Evolutionary conservation across 306 rosid species (phyloP).

Genomic region (Crotalaria pallida): DNA sequence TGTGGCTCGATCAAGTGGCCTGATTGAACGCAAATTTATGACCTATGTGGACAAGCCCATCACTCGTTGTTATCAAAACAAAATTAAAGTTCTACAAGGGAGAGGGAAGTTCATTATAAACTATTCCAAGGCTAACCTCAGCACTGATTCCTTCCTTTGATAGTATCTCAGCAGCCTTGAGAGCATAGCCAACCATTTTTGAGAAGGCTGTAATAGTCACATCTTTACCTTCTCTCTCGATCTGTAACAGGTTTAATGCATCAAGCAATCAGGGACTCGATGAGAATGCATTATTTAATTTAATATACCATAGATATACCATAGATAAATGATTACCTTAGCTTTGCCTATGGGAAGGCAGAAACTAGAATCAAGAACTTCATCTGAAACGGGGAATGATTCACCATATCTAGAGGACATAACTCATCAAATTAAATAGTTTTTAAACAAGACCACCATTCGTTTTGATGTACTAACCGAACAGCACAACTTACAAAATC

Average conservation of each 20-base stretch:
- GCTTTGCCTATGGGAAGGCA: conserved; percentile 97
- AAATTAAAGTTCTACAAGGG: background rate
- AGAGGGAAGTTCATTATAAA: background rate
- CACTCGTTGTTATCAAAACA: conserved; percentile 11
- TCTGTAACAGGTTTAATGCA: conserved; percentile 39
- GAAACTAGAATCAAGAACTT: conserved; percentile 96
- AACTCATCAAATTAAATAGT: conserved; percentile 24
- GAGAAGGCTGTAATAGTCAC: conserved; percentile 95
- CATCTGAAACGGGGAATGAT: conserved; percentile 92
- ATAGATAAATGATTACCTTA: conserved; percentile 53
- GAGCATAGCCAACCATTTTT: conserved; percentile 92
- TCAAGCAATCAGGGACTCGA: background rate
- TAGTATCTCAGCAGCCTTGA: conserved; percentile 90
- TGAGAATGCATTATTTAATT: background rate
- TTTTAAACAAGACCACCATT: background rate
- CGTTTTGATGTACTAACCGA: conserved; percentile 5
- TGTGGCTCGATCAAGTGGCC: conserved; percentile 88
- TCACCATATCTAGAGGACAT: conserved; percentile 77
- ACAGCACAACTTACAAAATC: conserved; percentile 67
- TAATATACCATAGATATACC: conserved; percentile 5
- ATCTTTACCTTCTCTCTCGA: conserved; percentile 97
- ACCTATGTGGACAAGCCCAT: conserved; percentile 39
- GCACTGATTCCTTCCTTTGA: conserved; percentile 93
- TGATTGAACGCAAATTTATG: conserved; percentile 86
- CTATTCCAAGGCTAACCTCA: conserved; percentile 56